A percentile compares a stretch with the other conserved stretches of the same genome.
These are phyloP conservation scores for Colletotrichum agaves DNA, from an alignment of 2,329 filamentous ascomycete genomes.

Conservation along the genomic window DNA sequence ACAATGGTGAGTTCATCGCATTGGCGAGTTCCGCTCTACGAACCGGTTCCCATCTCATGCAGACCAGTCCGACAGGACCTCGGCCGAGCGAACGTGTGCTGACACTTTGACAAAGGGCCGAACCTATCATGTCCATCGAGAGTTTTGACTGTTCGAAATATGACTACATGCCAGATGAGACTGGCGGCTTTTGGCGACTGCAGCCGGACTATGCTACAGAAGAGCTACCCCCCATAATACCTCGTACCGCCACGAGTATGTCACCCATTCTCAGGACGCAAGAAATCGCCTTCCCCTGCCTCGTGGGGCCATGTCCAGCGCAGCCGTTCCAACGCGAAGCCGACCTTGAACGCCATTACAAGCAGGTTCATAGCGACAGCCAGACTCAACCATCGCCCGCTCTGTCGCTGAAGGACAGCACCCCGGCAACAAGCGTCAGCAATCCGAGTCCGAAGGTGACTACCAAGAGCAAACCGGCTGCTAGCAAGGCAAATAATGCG, in stretches of 20 bases:
- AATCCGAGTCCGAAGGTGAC: slow-evolving; percentile 34
- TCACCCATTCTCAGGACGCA: slow-evolving; percentile 34
- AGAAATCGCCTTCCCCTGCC: slow-evolving; percentile 45
- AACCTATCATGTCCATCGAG: slow-evolving; percentile 18
- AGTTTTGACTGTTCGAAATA: slow-evolving; percentile 39
- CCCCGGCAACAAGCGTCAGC: slow-evolving; percentile 26
- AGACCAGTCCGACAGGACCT: background rate
- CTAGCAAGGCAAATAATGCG: background rate
- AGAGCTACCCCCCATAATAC: slow-evolving; percentile 27
- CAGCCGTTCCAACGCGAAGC: slow-evolving; percentile 62
- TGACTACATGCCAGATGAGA: slow-evolving; percentile 37
- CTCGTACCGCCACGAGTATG: slow-evolving; percentile 27
- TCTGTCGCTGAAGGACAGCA: slow-evolving; percentile 34
- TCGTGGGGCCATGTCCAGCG: slow-evolving; percentile 53
- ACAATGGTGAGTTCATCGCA: slow-evolving; percentile 11
- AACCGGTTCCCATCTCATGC: background rate
- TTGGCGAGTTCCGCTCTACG: background rate
- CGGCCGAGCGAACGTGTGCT: background rate
- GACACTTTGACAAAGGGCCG: slow-evolving; percentile 22
- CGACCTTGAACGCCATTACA: slow-evolving; percentile 64
- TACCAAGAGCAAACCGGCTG: slow-evolving; percentile 18
- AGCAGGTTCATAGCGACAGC: slow-evolving; percentile 56
- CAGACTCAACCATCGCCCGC: slow-evolving; percentile 31
- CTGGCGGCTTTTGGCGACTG: slow-evolving; percentile 38
- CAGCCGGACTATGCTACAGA: slow-evolving; percentile 33